Percentiles rank a stretch among this genome's conserved stretches.
Conservation (phyloP, 2,329 filamentous ascomycete genomes). For the Rugonectria rugulosa region DNA sequence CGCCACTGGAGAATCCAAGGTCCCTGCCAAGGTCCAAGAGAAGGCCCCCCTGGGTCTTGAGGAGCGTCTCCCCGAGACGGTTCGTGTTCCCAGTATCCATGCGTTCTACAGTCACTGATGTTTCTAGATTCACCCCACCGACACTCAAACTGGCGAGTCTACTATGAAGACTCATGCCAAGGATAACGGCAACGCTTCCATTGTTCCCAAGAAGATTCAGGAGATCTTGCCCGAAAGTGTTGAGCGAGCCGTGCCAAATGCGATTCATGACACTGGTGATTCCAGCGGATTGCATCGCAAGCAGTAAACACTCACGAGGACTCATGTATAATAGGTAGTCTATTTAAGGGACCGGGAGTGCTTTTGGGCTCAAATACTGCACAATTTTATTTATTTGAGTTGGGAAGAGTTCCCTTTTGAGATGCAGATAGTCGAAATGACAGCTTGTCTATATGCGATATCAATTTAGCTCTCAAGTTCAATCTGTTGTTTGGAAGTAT, state of each 20-base stretch:
- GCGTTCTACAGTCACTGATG: not conserved
- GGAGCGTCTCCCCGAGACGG: conserved; percentile 31
- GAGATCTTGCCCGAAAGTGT: conserved; percentile 34
- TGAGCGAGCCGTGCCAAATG: conserved; percentile 30
- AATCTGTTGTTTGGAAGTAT: too few species aligned
- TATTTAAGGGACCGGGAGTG: too few species aligned
- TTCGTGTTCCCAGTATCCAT: not conserved
- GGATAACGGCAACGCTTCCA: conserved; percentile 24
- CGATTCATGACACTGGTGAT: conserved; percentile 33
- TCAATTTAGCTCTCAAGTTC: too few species aligned
- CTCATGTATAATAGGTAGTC: too few species aligned
- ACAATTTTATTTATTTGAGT: too few species aligned
- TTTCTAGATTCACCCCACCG: conserved; percentile 33
- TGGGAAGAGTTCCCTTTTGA: too few species aligned
- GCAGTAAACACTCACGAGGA: too few species aligned
- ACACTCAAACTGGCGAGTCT: conserved; percentile 20
- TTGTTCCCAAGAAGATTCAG: conserved; percentile 34
- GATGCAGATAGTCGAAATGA: too few species aligned
- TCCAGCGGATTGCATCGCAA: conserved; percentile 10
- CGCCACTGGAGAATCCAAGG: conserved; percentile 29
- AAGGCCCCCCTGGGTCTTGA: conserved; percentile 21
- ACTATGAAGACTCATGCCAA: conserved; percentile 32
- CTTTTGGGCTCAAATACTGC: too few species aligned
- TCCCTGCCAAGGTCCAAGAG: conserved; percentile 25
- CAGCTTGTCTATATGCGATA: too few species aligned